A percentile compares a stretch with the other conserved stretches of the same genome.
Evolutionary conservation across 495 filamentous ascomycete genomes (phyloP).

Genomic region (Lineolata rhizophorae): DNA sequence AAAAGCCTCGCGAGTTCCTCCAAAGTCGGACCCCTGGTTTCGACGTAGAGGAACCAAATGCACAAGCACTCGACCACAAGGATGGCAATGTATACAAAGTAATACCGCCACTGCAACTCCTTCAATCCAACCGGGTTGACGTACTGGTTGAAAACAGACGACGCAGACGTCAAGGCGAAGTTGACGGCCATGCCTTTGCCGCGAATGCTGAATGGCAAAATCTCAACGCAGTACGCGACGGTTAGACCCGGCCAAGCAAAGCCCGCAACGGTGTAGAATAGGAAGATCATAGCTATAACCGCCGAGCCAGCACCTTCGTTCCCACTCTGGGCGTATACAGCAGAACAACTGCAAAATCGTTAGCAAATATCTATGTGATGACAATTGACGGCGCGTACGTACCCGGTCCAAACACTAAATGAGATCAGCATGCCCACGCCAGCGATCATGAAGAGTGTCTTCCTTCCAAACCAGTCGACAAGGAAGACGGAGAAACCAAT

Average conservation of each 20-base stretch:
- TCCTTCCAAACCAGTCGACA: slow-evolving; percentile 30
- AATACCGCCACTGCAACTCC: slow-evolving; percentile 18
- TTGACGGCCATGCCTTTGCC: slow-evolving; percentile 26
- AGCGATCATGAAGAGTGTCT: slow-evolving; percentile 31
- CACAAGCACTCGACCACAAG: slow-evolving; percentile 22
- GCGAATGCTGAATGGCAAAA: slow-evolving; percentile 21
- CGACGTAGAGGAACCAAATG: slow-evolving; percentile 24
- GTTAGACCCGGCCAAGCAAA: slow-evolving; percentile 14
- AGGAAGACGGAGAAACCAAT: slow-evolving; percentile 27
- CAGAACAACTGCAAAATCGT: slow-evolving; percentile 15
- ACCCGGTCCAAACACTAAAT: slow-evolving; percentile 26
- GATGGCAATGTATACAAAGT: slow-evolving; percentile 21
- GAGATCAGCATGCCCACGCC: slow-evolving; percentile 28
- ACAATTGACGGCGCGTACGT: too few relatives aligned
- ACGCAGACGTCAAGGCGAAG: slow-evolving; percentile 21
- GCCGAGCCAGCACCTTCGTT: slow-evolving; percentile 13
- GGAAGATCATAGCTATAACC: slow-evolving; percentile 22
- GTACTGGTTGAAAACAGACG: slow-evolving; percentile 24
- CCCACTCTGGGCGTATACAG: slow-evolving; percentile 12
- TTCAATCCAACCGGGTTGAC: slow-evolving; percentile 20
- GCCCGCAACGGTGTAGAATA: slow-evolving; percentile 24
- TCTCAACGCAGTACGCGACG: slow-evolving; percentile 20
- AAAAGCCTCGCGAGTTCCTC: slow-evolving; percentile 28
- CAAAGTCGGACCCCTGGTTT: slow-evolving; percentile 26
- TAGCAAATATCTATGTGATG: slow-evolving; percentile 8